phyloP scores from a whole-genome alignment of 805 yeast genomes.

The Peterozyma xylosa region DNA sequence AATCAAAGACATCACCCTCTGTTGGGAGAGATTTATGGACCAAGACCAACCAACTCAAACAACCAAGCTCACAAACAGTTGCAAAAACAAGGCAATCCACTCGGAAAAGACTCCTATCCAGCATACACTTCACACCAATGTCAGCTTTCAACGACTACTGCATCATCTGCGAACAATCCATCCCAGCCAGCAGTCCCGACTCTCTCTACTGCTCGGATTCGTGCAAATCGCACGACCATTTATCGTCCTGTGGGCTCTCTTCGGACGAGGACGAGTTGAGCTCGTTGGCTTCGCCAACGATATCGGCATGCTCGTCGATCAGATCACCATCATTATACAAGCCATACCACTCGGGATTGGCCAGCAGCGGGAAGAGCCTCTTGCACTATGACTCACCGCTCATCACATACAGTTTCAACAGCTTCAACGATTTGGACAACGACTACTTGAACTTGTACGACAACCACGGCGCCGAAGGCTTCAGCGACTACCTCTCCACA shows the following conservation, averaged over 20 bases:
- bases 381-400: conserved; percentile 9
- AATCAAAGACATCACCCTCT: no score
- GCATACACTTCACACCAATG: conserved; percentile 17
- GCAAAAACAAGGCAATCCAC: no score
- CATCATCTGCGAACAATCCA: conserved; percentile 24
- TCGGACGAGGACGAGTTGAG: neutral
- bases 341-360: neutral
- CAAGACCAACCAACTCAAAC: no score
- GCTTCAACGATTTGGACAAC: conserved; percentile 7
- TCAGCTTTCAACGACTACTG: conserved; percentile 31
- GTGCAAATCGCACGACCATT: conserved; percentile 19
- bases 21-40: no score
- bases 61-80: no score
- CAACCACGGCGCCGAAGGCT: neutral
- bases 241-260: neutral
- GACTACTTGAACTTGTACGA: conserved; percentile 5
- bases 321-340: conserved; percentile 2
- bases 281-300: conserved; percentile 1
- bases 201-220: conserved; percentile 25
- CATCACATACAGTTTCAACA: neutral
- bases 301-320: conserved; percentile 1
- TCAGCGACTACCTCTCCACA: conserved; percentile 8
- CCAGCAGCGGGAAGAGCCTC: neutral
- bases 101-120: no score
- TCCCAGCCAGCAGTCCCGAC: conserved; percentile 15